A percentile compares a stretch with the other conserved stretches of the same genome.
These are phyloP conservation scores for Ogataea siamensis DNA, from an alignment of 805 yeast species.

Conservation along the genomic window DNA sequence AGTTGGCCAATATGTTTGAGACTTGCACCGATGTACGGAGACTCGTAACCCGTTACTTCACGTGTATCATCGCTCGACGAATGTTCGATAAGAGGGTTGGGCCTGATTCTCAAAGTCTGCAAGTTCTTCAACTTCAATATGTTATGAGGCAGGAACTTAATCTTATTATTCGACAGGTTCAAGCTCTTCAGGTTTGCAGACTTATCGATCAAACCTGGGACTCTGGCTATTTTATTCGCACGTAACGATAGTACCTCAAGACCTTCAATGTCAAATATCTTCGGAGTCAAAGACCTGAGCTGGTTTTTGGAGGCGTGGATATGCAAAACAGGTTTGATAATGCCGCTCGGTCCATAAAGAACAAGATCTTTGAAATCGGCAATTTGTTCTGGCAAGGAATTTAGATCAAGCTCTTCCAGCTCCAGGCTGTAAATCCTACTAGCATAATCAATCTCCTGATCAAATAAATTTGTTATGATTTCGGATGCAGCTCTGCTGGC, in stretches of 20 bases:
- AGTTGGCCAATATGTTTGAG: slow-evolving; percentile 28
- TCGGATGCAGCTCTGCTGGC: slow-evolving; percentile 37
- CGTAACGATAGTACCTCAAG: slow-evolving; percentile 53
- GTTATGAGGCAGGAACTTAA: slow-evolving; percentile 52
- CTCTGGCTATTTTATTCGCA: slow-evolving; percentile 44
- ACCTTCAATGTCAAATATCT: slow-evolving; percentile 48
- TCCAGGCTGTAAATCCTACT: slow-evolving; percentile 41
- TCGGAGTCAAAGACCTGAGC: slow-evolving; percentile 46
- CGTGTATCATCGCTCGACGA: slow-evolving; percentile 15
- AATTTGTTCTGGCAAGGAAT: slow-evolving; percentile 54
- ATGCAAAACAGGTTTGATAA: slow-evolving; percentile 40
- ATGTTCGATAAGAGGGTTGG: slow-evolving; percentile 44
- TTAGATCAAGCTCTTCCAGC: slow-evolving; percentile 47
- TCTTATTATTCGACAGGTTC: slow-evolving; percentile 49
- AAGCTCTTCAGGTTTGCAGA: slow-evolving; percentile 45
- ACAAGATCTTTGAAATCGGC: slow-evolving; percentile 56
- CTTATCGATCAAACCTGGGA: slow-evolving; percentile 48
- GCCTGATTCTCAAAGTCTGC: slow-evolving; percentile 50
- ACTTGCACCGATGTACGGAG: slow-evolving; percentile 20
- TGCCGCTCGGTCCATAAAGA: slow-evolving; percentile 36
- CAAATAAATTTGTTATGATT: slow-evolving; percentile 46
- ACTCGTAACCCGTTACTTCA: slow-evolving; percentile 23
- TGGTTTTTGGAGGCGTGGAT: slow-evolving; percentile 51
- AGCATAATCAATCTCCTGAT: slow-evolving; percentile 30
- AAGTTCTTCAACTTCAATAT: slow-evolving; percentile 45